Evolutionary conservation across 164 flowering plant genomes (phyloP), one percentile per base, ranked within the genome.

Genomic region (Nymphaea colorata): DNA sequence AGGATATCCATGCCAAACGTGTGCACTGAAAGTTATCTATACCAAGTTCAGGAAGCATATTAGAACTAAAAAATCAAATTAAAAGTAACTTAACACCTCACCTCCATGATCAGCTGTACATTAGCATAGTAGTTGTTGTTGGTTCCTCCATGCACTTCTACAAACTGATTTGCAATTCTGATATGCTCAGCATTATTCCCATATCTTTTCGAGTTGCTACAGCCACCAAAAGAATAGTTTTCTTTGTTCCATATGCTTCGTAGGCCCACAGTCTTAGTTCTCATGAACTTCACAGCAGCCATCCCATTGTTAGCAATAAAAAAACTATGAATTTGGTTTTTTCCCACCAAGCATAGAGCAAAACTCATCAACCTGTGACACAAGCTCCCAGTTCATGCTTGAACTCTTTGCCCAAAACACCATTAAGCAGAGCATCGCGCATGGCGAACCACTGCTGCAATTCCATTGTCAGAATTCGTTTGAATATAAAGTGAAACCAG

Each of bases 171-270:
- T 41, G 99, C 99, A 70, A 95, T 92, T 77, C 97, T 83, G 64
- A 95, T 90, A 77, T 95, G 99, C 70, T 95, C 99, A 3, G 98
- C 99, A 78, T 92, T 95, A 95, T 95, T 76, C 97, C 86, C 97
- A 95, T 89, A 75, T 95, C 99, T 77, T 95, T 98, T 5, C 98
- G 99, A 51, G 98, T 95, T 60, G 99, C 99, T 98, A 95, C 92
- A 25, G 94, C 94, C 67, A 95, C 99, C 87, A 95, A 76, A 69
- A 84, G 74, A 67, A 95, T 86, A 47, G 97, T 98, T 80, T 90
- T 95, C 76, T 95, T 98, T 0, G 97, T 78, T 51, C 99, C 99
- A 82, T 92, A 95, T 16, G 98, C 87, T 65, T 89, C 98, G 77
- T 90, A 92, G 44, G 97, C 91, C 99, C 99, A 95, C 64, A 94